A percentile compares a stretch with the other conserved stretches of the same genome.
Conservation (phyloP, 768 basidiomycete genomes). For the Termitomyces sp. region DNA sequence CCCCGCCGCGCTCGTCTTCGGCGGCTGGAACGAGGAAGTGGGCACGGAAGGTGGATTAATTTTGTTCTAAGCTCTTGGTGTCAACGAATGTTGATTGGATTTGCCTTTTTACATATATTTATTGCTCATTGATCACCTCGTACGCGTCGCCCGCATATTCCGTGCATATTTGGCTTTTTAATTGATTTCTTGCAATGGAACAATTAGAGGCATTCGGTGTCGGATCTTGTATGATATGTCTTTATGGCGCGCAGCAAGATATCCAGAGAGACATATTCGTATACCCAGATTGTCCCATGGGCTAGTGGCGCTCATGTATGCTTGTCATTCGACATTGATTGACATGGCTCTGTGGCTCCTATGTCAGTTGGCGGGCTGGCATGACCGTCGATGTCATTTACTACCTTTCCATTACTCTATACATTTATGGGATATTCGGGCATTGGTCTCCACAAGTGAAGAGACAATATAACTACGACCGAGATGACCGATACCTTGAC, state of each 20-base stretch:
- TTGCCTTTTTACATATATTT: conserved; percentile 9
- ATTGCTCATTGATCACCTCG: conserved; percentile 5
- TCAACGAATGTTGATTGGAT: conserved; percentile 14
- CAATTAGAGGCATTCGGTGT: conserved; percentile 8
- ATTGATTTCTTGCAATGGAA: neutral
- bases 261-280: neutral
- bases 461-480: too few relatives aligned
- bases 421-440: too few relatives aligned
- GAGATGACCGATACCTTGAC: too few relatives aligned
- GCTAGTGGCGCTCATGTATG: neutral
- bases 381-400: too few relatives aligned
- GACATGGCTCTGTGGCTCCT: neutral
- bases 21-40: conserved; percentile 62
- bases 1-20: conserved; percentile 37
- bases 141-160: too few relatives aligned
- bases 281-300: too few relatives aligned
- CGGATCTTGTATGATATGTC: conserved; percentile 10
- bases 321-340: too few relatives aligned
- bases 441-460: too few relatives aligned
- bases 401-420: too few relatives aligned
- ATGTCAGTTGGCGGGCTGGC: too few relatives aligned
- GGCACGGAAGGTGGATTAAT: conserved; percentile 71
- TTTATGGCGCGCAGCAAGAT: neutral
- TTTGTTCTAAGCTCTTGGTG: conserved; percentile 11
- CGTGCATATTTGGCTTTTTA: neutral